Evolutionary conservation across 169 alveolate species (phyloP), one percentile per base, ranked within the genome.

Genomic region (Babesia gibsoni): DNA sequence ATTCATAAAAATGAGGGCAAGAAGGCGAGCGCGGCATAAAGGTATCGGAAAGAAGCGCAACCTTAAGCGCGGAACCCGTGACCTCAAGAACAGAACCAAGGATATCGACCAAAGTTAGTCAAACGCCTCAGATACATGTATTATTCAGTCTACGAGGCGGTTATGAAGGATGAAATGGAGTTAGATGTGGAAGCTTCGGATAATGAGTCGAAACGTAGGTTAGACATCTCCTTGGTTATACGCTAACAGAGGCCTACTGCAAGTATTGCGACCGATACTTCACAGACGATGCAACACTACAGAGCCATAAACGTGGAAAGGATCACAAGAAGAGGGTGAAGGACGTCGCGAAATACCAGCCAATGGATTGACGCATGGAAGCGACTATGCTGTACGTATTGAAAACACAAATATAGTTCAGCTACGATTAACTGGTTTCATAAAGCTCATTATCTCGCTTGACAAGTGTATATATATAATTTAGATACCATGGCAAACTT

Each of bases 241-340:
- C 43, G 27, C 33, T 36, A 25, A 20, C 63, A 59, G 72, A 80
- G 83, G 82, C 42, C 53, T 83, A 87, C 54, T 87, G 92, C 63
- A 73, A 82, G 43, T 85, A 82, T 58, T 87, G 92, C 52, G 92
- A 87, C 53, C 82, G 88, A n/a, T 61, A 82, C 64, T 87, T 87
- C 43, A 80, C 66, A 41, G 84, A 82, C 58, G 80, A 82, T 18
- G 69, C 48, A 22, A 78, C 92, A 35, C 65, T 72, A 37, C 49
- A 46, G 36, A 56, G 83, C 54, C 92, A 87, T 35, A 74, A 80
- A 59, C 66, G 74, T n/a, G 73, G 77, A 48, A 87, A 87, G 53
- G 65, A 65, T 29, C 92, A 87, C 65, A 82, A 82, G 67, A 82
- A 84, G 59, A 37, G 92, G 39, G 84, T 87, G 32, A 87, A 87